phyloP scores from a whole-genome alignment of 805 yeast species.

The Wickerhamiella galacta region DNA sequence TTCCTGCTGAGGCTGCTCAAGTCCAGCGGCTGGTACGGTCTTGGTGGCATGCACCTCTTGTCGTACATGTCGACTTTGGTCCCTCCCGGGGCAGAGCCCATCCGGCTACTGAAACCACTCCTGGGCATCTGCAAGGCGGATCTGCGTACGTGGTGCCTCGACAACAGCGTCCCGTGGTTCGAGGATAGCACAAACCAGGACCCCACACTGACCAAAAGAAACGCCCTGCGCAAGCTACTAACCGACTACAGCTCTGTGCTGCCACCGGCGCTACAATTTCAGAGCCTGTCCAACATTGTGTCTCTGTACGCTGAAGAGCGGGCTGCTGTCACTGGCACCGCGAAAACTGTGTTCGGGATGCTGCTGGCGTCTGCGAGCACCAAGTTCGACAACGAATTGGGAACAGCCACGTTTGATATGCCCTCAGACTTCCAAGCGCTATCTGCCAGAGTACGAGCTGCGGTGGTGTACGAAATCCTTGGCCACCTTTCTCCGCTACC shows the following conservation, averaged over 20 bases:
- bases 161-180: conserved; percentile 36
- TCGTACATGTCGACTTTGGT: conserved; percentile 1
- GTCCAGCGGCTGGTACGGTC: conserved; percentile 38
- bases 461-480: conserved; percentile 6
- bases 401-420: neutral
- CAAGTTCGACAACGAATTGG: neutral
- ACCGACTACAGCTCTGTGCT: conserved; percentile 19
- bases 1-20: conserved; percentile 35
- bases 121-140: conserved; percentile 29
- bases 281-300: conserved; percentile 1
- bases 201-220: conserved; percentile 37
- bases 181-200: conserved; percentile 54
- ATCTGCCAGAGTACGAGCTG: conserved; percentile 1
- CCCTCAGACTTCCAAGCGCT: neutral
- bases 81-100: conserved; percentile 8
- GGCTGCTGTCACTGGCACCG: neutral
- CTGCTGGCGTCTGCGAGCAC: neutral
- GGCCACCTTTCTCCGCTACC: conserved; percentile 10
- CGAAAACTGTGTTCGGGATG: conserved; percentile 1
- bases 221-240: conserved; percentile 32
- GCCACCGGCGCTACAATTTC: conserved; percentile 1
- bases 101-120: conserved; percentile 35
- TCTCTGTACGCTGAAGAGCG: conserved; percentile 5
- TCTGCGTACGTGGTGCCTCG: conserved; percentile 31
- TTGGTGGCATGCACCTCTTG: conserved; percentile 33